Base-by-base conservation (phyloP, 345 rosid genomes). In the Isatis tinctoria region DNA sequence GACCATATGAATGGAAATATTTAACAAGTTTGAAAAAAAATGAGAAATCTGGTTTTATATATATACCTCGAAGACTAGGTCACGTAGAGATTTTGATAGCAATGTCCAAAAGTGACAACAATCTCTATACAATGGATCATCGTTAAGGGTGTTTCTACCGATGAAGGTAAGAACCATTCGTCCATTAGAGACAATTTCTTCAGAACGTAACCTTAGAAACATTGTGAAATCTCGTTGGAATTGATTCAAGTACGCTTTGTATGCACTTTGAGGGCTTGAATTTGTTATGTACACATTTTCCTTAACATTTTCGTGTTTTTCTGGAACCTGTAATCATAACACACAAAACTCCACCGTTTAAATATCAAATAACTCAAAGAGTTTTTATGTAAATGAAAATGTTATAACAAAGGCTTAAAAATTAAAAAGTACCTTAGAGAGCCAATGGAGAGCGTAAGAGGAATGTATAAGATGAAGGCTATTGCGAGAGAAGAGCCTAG, bases 361-460 rank as follows among this genome's bases (percentile, higher is more conserved):
- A 35, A 1, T 12, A 48, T 18, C 33, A 28, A 28, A 37, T 33
- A 44, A 17, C 47, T 51, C 16, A 28, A 48, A 45, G 13, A 22
- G 24, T 22, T 12, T 66, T 12, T 37, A 17, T 17, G 51, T 10
- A 24, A 35, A 59, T 17, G 5, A 10, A 24, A 6, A 59, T 8
- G 14, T 35, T 7, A 2, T 8, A 24, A 37, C 10, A 41, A 27
- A 54, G 4, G 6, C 27, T 51, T 52, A 0, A 22, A 18, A 7
- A 4, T 16, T 11, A 10, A 17, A 0, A 26, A 44, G 0, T 69
- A 79, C 87, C 84, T 68, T 65, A 12, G 87, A 83, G 22, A 78
- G 81, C 64, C 67, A 83, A 39, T 82, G 85, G 47, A 86, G 69
- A 13, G 85, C 74, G 22, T 72, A 84, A n/a, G 84, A 83, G 26